These are phyloP conservation scores for Oryza australiensis DNA, from an alignment of 176 grass and related monocot species.

Conservation along the genomic window DNA sequence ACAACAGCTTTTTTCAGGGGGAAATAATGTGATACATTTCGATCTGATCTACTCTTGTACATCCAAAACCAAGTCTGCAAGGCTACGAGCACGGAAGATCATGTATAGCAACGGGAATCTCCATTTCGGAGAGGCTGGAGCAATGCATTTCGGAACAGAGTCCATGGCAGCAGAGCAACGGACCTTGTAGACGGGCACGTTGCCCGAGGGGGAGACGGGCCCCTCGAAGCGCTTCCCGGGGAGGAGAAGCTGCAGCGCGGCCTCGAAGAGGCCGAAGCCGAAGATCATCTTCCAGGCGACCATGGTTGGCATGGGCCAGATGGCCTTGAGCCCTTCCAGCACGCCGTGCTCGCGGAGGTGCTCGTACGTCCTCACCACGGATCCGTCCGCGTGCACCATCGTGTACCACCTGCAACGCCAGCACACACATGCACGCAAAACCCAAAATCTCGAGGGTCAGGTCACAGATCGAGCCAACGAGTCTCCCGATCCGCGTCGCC, in stretches of 20 bases:
- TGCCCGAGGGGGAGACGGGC: conserved; percentile 65
- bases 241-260: conserved; percentile 79
- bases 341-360: conserved; percentile 63
- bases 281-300: conserved; percentile 93
- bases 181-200: conserved; percentile 97
- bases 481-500: neutral
- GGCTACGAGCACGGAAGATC: neutral
- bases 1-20: neutral
- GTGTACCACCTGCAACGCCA: conserved; percentile 85
- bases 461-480: neutral
- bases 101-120: neutral
- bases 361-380: conserved; percentile 68
- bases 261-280: conserved; percentile 88
- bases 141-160: neutral
- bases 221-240: conserved; percentile 92
- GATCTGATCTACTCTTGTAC: neutral
- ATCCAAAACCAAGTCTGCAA: neutral
- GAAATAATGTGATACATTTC: neutral
- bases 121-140: neutral
- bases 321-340: conserved; percentile 63
- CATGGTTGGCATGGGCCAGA: conserved; percentile 78
- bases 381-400: conserved; percentile 93
- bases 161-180: neutral
- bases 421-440: neutral
- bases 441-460: neutral